Evolutionary conservation across 2,329 filamentous ascomycete genomes (phyloP).

Genomic region (Cladophialophora carrionii): DNA sequence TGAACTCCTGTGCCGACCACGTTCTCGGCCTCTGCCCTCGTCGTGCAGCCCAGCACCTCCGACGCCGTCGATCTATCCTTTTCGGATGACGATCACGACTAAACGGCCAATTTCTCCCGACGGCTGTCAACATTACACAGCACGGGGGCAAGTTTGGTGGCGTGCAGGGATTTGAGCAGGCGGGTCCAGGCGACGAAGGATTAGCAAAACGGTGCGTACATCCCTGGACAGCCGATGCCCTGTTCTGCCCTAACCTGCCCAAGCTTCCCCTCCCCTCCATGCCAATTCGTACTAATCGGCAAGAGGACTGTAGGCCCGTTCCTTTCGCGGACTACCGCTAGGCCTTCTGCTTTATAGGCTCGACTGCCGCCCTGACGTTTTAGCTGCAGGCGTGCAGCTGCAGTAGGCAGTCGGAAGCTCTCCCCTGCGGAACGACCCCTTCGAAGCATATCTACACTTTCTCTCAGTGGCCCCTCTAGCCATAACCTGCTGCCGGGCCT

Average conservation of each 20-base stretch:
- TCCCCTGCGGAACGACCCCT: constrained; percentile 18
- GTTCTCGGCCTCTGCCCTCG: constrained; percentile 10
- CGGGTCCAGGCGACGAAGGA: constrained; percentile 29
- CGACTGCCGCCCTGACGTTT: constrained; percentile 28
- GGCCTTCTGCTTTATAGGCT: constrained; percentile 28
- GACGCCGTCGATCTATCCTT: constrained; percentile 7
- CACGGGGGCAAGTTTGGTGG: constrained; percentile 16
- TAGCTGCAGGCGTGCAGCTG: constrained; percentile 28
- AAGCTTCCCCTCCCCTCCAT: constrained; percentile 15
- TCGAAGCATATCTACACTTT: constrained; percentile 21
- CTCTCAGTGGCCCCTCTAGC: constrained; percentile 9
- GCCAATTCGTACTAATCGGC: constrained; percentile 18
- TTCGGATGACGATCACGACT: constrained; percentile 24
- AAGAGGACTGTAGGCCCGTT: constrained; percentile 31
- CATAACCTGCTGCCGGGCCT: constrained; percentile 10
- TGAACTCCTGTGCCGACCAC: background rate
- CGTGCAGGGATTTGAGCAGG: constrained; percentile 25
- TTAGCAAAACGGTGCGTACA: constrained; percentile 23
- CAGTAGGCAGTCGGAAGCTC: constrained; percentile 16
- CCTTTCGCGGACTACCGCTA: constrained; percentile 31
- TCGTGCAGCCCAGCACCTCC: constrained; percentile 11
- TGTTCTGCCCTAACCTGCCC: constrained; percentile 19
- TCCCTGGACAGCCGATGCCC: constrained; percentile 22
- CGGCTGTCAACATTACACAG: constrained; percentile 11
- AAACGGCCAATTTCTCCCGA: constrained; percentile 29